Evolutionary conservation across 2,329 filamentous ascomycete genomes (phyloP), one percentile per base, ranked within the genome.

Genomic region (Fusarium acutatum): DNA sequence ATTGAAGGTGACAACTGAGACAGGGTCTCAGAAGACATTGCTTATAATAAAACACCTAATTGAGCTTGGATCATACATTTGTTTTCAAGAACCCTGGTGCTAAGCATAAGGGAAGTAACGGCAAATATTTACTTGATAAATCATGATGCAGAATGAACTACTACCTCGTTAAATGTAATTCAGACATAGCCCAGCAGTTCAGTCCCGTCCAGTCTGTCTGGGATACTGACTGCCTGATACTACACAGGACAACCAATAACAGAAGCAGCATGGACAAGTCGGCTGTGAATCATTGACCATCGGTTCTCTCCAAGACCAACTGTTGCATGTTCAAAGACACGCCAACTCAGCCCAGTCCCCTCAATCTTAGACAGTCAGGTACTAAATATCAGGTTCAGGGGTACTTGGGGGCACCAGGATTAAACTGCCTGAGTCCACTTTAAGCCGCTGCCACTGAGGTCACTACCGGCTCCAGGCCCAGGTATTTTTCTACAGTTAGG

Each of bases 401-500:
- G 41, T 73, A 71, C 72, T 67, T 52, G 40, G 32, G 44, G 37
- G 37, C 41, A 54, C 72, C 69, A 73, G 72, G 72, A 62, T 75
- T 57, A 50, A 37, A 44, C 35, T 63, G 64, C 41, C 28, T 17
- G 30, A 61, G 47, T 60, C 66, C 66, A 73, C 69, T 73, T 71
- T 71, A 60, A 71, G 46, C 66, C 73, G 73, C 69, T 73, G 69
- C 44, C 69, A 47, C 60, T 57, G 70, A 75, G 66, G 72, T 75
- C 65, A 68, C 66, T 64, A 41, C 67, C 44, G 44, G 35, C 37
- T 52, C 40, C 43, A 59, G 35, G 56, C 28, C 35, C 15, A 71
- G 38, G 65, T 68, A 69, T 38, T 49, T 67, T 22, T 40, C 64
- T 52, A 22, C 12, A 18, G 8, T 46, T 41, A 32, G 28, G 46